Evolutionary conservation across 768 basidiomycete species (phyloP), one percentile per base, ranked within the genome.

Genomic region (Leccinellum luteum): DNA sequence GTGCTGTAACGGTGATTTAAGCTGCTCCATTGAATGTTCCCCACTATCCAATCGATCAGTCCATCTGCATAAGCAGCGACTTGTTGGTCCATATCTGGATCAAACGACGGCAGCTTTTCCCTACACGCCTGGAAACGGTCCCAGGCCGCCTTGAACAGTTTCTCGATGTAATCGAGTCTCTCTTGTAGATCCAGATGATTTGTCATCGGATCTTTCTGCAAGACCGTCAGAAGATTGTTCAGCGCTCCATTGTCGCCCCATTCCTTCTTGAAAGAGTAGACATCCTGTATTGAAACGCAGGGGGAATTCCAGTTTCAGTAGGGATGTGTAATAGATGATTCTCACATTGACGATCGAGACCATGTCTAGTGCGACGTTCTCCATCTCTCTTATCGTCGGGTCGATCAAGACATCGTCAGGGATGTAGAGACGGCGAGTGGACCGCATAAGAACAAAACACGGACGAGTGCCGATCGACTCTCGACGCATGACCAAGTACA

Each of bases 251-350:
- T 67, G 14, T 71, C 67, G 19, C 60, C 61, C 17, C 48, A 54
- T 47, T 71, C 69, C 54, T 70, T 70, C 57, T 70, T 70, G 59
- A 67, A 70, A 14, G 69, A 71, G 43, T 69, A 68, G 43, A 71
- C 65, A 15, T 68, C 66, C 70, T 71, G 28, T 13, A 32, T n/a
- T 23, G 19, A 30, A 38, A 19, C 13, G 19, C 19, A n/a, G 30
- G 23, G 1, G 10, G 13, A 9, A 19, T n/a, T 35, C 38, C 34
- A 41, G 27, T n/a, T 48, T 52, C 54, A 23, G 10, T 14, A 32
- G 19, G 9, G 1, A 30, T 5, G 14, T 13, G 14, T 2, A 15
- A 9, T n/a, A 32, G 3, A 19, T 25, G 3, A 6, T 32, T 10
- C 64, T 61, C 35, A 68, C 68, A 25, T 69, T 71, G 12, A 54